A percentile compares a stretch with the other conserved stretches of the same genome.
These are phyloP conservation scores for Calonectria pseudoreteaudii DNA, from an alignment of 2,329 filamentous ascomycete genomes.

Conservation along the genomic window DNA sequence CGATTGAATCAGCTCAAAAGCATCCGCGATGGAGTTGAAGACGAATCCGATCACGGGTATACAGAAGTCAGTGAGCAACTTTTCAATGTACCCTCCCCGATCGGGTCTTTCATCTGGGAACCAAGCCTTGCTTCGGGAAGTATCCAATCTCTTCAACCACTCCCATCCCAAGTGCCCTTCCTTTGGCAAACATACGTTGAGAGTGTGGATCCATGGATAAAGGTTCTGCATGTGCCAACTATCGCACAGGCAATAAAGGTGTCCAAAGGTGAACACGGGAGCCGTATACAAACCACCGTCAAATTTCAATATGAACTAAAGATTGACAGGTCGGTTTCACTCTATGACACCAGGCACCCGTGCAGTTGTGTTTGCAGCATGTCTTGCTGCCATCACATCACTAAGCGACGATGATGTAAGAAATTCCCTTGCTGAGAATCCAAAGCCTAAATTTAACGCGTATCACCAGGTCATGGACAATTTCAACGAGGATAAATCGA, in stretches of 20 bases:
- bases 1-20: not conserved
- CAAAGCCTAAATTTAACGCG: not conserved
- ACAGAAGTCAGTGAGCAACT: not conserved
- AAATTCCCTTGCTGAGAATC: not conserved
- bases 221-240: not conserved
- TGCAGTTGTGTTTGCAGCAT: not conserved
- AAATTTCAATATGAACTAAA: not conserved
- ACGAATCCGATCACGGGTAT: not conserved
- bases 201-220: constrained; percentile 6
- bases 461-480: not conserved
- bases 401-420: not conserved
- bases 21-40: not conserved
- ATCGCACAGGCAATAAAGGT: not conserved
- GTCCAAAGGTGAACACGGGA: not conserved
- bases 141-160: not conserved
- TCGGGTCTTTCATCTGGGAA: not conserved
- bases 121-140: not conserved
- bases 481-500: not conserved
- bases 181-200: constrained; percentile 9
- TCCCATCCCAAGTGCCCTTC: constrained; percentile 6
- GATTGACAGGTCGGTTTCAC: not conserved
- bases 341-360: not conserved
- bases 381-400: not conserved
- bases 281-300: not conserved
- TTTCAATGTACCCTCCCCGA: not conserved